A percentile compares a stretch with the other conserved stretches of the same genome.
These are phyloP conservation scores for Neurospora tetraspora DNA, from an alignment of 495 filamentous ascomycete species.

Conservation along the genomic window DNA sequence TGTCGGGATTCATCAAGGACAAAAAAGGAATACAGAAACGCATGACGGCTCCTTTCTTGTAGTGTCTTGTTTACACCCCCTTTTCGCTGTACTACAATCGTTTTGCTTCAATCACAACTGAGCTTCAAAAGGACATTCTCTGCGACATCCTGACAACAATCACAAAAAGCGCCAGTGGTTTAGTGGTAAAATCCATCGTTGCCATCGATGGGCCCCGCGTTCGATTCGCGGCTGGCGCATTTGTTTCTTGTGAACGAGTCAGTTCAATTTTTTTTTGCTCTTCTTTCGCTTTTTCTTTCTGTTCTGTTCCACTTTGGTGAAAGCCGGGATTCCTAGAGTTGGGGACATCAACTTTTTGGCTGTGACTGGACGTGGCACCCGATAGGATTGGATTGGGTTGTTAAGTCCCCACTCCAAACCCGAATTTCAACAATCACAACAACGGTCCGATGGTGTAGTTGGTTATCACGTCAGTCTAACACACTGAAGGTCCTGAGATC, in stretches of 20 bases:
- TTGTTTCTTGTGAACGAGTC: neutral
- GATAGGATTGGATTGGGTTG: neutral
- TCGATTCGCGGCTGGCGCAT: slow-evolving; percentile 41
- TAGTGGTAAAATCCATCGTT: slow-evolving; percentile 47
- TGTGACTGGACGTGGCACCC: no score
- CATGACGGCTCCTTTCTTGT: neutral
- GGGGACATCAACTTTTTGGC: no score
- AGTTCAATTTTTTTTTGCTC: neutral
- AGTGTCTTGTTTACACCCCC: neutral
- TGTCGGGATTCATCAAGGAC: neutral
- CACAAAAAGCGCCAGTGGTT: slow-evolving; percentile 25
- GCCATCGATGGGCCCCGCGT: slow-evolving; percentile 44
- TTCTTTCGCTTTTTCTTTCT: neutral
- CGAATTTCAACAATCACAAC: neutral
- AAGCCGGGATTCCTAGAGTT: no score
- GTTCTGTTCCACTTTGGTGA: neutral
- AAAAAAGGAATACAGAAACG: neutral
- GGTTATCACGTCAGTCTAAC: neutral
- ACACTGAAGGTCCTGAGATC: neutral
- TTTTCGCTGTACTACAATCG: neutral
- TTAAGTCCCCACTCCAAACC: neutral
- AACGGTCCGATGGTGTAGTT: neutral
- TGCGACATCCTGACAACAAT: neutral
- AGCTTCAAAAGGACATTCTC: neutral
- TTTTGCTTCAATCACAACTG: neutral